Evolutionary conservation across 1,284 basidiomycete genomes (phyloP).

Genomic region (Sanguinoderma infundibulare): DNA sequence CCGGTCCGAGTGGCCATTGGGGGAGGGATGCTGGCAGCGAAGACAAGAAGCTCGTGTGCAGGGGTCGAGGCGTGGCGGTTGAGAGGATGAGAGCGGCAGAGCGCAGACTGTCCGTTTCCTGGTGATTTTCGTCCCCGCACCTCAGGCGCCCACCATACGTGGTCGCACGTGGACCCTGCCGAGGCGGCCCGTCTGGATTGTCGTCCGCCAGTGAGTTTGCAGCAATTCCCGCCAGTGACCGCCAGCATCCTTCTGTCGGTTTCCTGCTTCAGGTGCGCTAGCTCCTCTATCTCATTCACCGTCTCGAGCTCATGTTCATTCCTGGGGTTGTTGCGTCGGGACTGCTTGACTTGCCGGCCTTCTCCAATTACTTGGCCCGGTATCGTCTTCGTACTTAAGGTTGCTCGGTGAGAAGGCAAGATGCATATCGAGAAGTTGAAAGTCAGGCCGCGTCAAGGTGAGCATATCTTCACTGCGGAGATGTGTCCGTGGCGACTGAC

Average conservation of each 20-base stretch:
- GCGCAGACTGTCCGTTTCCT: constrained; percentile 13
- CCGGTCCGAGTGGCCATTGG: constrained; percentile 40
- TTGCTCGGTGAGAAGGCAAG: constrained; percentile 27
- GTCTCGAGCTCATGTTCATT: neutral
- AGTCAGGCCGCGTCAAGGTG: constrained; percentile 80
- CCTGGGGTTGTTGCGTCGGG: neutral
- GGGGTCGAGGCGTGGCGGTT: constrained; percentile 4
- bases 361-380: neutral
- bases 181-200: constrained; percentile 1
- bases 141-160: constrained; percentile 25
- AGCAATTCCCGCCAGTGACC: constrained; percentile 9
- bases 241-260: neutral
- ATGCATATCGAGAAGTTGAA: constrained; percentile 82
- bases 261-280: neutral
- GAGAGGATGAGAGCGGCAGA: constrained; percentile 7
- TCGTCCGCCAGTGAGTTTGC: constrained; percentile 9
- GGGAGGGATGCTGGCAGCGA: neutral
- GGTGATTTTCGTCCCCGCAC: constrained; percentile 15
- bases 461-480: constrained; percentile 23
- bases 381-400: neutral
- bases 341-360: neutral
- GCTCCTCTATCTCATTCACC: neutral
- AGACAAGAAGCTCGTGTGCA: constrained; percentile 15
- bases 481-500: neutral
- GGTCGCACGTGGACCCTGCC: constrained; percentile 27